Conservation (phyloP, 78 protist species). For the Planoprotostelium fungivorum region DNA sequence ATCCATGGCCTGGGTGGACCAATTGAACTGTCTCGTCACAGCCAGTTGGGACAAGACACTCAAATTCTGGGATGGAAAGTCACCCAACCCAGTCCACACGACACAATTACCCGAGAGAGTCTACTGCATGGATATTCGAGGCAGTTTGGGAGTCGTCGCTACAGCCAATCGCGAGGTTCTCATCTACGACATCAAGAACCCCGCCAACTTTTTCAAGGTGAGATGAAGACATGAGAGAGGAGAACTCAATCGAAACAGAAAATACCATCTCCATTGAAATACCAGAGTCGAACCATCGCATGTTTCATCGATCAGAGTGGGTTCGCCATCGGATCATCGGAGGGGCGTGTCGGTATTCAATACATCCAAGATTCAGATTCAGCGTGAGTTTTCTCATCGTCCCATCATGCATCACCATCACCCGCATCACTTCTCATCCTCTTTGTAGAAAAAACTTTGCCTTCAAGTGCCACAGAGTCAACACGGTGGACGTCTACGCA, state of each 20-base stretch:
- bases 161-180: constrained; percentile 69
- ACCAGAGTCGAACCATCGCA: constrained; percentile 65
- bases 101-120: constrained; percentile 45
- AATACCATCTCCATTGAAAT: constrained; percentile 66
- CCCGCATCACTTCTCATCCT: neutral
- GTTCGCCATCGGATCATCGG: constrained; percentile 87
- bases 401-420: neutral
- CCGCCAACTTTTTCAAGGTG: constrained; percentile 11
- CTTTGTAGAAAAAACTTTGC: constrained; percentile 58
- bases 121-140: constrained; percentile 45
- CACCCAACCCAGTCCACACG: constrained; percentile 21
- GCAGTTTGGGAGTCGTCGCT: constrained; percentile 50
- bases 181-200: constrained; percentile 48
- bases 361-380: constrained; percentile 39
- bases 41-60: constrained; percentile 83
- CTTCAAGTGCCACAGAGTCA: constrained; percentile 90
- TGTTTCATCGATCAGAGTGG: constrained; percentile 73
- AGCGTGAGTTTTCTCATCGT: constrained; percentile 19
- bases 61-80: constrained; percentile 79
- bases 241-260: too few species aligned
- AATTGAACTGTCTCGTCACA: constrained; percentile 55
- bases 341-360: constrained; percentile 87
- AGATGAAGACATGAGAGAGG: too few species aligned
- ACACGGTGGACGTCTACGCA: constrained; percentile 58
- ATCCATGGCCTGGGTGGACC: constrained; percentile 45